phyloP scores from a whole-genome alignment of 352 stramenopile genomes.

The Globisporangium paroecandrum region DNA sequence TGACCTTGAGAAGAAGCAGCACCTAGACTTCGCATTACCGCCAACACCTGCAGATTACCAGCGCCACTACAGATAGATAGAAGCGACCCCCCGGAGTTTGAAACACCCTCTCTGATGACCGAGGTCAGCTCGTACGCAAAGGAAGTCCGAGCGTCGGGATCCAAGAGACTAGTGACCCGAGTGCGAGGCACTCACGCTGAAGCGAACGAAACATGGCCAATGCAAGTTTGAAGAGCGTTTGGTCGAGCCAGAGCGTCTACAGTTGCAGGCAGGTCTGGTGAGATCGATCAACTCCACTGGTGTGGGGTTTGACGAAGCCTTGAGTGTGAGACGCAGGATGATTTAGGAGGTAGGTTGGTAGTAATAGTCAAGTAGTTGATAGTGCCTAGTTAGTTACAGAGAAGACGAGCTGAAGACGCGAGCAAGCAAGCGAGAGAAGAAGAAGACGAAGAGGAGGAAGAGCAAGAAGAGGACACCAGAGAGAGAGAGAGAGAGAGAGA shows the following conservation, averaged over 20 bases:
- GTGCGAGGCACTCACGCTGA: neutral
- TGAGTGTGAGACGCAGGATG: conserved; percentile 2
- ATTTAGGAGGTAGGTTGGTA: conserved; percentile 16
- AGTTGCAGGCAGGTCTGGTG: neutral
- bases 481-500: neutral
- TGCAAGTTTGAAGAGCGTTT: neutral
- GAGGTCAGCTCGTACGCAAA: neutral
- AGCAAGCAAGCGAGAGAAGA: neutral
- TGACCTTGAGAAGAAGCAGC: conserved; percentile 21
- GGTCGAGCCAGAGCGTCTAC: neutral
- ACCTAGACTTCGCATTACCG: conserved; percentile 21
- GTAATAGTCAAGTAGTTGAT: conserved; percentile 19
- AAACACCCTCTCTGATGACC: neutral
- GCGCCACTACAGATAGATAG: conserved; percentile 38
- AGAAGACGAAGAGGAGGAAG: neutral
- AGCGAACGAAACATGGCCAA: neutral
- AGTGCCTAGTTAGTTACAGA: conserved; percentile 17
- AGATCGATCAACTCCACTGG: conserved; percentile 1
- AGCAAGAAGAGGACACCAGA: conserved; percentile 1
- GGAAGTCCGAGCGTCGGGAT: conserved; percentile 2
- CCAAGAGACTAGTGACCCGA: neutral
- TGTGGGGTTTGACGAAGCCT: neutral
- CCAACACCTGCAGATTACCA: conserved; percentile 19
- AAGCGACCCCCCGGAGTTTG: neutral
- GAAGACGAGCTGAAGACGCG: conserved; percentile 12